Percentiles rank a stretch among this genome's conserved stretches.
Conservation (phyloP, 1,139 yeast species). For the Suhomyces taliae region DNA sequence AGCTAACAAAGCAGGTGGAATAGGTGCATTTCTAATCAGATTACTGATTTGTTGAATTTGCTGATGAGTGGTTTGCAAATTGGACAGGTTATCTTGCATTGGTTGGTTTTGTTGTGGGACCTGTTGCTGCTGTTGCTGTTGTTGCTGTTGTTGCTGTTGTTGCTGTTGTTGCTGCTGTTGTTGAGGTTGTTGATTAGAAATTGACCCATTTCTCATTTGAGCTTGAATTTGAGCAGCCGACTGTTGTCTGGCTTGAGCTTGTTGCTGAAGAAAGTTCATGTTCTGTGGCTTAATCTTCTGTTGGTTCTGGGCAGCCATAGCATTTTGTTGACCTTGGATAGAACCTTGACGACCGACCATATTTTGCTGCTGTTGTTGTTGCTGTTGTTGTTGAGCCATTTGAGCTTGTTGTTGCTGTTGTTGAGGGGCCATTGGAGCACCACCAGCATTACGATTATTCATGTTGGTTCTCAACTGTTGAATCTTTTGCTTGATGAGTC, state of each 20-base stretch:
- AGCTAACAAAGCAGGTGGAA: conserved; percentile 71
- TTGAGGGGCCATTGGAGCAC: conserved; percentile 18
- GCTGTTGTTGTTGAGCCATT: conserved; percentile 10
- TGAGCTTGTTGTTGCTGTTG: conserved; percentile 5
- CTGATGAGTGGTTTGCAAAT: conserved; percentile 19
- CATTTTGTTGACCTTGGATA: conserved; percentile 5
- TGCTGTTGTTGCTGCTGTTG: too few species aligned
- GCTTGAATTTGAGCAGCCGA: conserved; percentile 37
- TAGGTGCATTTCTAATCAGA: conserved; percentile 54
- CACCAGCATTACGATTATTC: conserved; percentile 20
- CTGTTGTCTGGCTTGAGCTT: conserved; percentile 52
- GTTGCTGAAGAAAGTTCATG: conserved; percentile 45
- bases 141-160: conserved; percentile 10
- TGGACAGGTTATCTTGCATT: conserved; percentile 2
- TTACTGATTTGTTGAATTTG: conserved; percentile 40
- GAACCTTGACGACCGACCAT: conserved; percentile 6
- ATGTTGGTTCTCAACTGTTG: conserved; percentile 34
- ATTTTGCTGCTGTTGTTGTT: conserved; percentile 12
- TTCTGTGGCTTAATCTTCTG: conserved; percentile 26
- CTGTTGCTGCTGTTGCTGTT: conserved; percentile 8
- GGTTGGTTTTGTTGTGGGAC: conserved; percentile 5
- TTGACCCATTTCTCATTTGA: conserved; percentile 21
- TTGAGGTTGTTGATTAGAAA: conserved; percentile 5
- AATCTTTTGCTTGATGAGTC: conserved; percentile 41
- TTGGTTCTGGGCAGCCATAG: conserved; percentile 2